These are phyloP conservation scores for Inga oerstediana DNA, from an alignment of 306 rosid genomes.

Conservation along the genomic window DNA sequence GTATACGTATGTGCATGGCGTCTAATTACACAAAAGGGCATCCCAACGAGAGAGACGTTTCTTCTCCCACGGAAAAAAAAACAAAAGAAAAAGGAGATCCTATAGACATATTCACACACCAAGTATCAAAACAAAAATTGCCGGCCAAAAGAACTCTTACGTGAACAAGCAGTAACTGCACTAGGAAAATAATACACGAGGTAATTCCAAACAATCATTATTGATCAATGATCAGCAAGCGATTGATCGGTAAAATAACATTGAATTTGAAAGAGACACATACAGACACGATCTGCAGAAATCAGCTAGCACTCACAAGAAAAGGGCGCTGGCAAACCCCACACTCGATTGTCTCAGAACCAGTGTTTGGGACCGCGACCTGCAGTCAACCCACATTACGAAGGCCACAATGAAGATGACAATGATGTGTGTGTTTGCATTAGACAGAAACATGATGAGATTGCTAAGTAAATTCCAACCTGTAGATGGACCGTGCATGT, in stretches of 20 bases:
- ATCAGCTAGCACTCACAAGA: constrained; percentile 89
- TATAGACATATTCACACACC: constrained; percentile 22
- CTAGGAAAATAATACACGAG: neutral
- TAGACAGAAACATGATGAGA: neutral
- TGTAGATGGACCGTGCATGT: constrained; percentile 94
- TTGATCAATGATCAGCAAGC: constrained; percentile 15
- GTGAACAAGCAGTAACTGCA: constrained; percentile 30
- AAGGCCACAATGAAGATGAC: neutral
- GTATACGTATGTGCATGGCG: too few relatives aligned
- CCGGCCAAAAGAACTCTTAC: neutral
- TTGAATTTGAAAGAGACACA: neutral
- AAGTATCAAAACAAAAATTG: constrained; percentile 10
- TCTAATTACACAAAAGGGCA: too few relatives aligned
- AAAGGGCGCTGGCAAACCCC: constrained; percentile 98
- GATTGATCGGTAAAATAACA: constrained; percentile 23
- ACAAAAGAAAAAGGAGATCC: neutral
- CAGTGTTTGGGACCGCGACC: constrained; percentile 96
- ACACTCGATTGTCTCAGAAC: constrained; percentile 95
- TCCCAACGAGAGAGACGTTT: neutral
- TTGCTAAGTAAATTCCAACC: constrained; percentile 44
- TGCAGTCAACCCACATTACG: constrained; percentile 31
- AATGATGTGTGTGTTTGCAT: neutral
- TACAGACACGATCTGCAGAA: neutral
- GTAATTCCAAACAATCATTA: constrained; percentile 34
- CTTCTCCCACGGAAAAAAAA: neutral